Evolutionary conservation across 495 filamentous ascomycete genomes (phyloP).

Genomic region (Durotheca rogersii): DNA sequence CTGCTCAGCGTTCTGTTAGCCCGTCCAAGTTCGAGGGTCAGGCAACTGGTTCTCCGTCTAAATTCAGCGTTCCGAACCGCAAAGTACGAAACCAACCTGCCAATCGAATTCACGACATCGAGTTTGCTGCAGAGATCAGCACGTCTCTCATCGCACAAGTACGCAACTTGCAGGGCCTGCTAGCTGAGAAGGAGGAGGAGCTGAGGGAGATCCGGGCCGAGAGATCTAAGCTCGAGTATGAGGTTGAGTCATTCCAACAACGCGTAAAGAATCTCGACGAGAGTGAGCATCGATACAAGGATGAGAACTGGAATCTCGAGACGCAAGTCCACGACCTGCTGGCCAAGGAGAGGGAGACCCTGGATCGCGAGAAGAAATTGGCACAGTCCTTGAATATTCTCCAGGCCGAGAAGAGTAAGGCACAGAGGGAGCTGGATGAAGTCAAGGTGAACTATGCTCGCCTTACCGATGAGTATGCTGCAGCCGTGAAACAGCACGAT

Average conservation of each 20-base stretch:
- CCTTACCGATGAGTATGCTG: conserved; percentile 74
- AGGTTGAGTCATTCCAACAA: conserved; percentile 75
- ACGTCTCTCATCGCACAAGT: conserved; percentile 87
- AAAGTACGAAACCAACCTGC: conserved; percentile 89
- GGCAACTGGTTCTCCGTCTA: conserved; percentile 84
- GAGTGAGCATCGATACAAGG: conserved; percentile 91
- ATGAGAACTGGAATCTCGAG: conserved; percentile 97
- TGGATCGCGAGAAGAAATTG: conserved; percentile 79
- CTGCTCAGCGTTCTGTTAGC: conserved; percentile 63
- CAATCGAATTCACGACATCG: conserved; percentile 85
- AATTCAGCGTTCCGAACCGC: conserved; percentile 77
- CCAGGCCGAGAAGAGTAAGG: conserved; percentile 70
- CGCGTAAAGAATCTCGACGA: conserved; percentile 81
- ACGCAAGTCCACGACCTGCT: conserved; percentile 81
- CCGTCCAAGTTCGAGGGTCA: conserved; percentile 81
- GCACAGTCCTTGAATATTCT: conserved; percentile 64
- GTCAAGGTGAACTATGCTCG: conserved; percentile 74
- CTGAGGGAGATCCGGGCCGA: conserved; percentile 72
- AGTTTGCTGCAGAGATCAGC: conserved; percentile 94
- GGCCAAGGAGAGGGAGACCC: conserved; percentile 65
- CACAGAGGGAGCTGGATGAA: conserved; percentile 86
- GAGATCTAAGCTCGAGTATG: conserved; percentile 74
- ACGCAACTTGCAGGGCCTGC: conserved; percentile 77
- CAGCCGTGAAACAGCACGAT: conserved; percentile 78
- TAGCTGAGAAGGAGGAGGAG: conserved; percentile 83